phyloP scores from a whole-genome alignment of 2,329 filamentous ascomycete species.

The Phialocephala sp. region DNA sequence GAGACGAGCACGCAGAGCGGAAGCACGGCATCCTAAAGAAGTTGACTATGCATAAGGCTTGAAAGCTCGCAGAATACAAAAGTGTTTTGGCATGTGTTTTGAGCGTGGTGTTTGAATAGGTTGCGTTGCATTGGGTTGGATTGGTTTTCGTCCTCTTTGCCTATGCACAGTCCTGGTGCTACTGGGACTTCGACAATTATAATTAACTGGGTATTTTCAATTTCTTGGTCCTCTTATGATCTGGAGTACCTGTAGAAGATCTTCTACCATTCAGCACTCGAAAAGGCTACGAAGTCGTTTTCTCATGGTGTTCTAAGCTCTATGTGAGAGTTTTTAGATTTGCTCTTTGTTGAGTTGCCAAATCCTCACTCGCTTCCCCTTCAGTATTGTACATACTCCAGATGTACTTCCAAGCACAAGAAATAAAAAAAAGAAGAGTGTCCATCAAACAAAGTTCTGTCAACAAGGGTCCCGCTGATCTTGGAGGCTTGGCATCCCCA shows the following conservation, averaged over 20 bases:
- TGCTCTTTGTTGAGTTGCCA: no score
- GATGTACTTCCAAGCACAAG: neutral
- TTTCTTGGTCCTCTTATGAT: no score
- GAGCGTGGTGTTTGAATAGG: neutral
- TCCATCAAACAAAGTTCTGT: constrained; percentile 4
- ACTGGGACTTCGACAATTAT: neutral
- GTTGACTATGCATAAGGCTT: constrained; percentile 10
- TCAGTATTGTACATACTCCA: neutral
- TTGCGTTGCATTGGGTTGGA: constrained; percentile 1
- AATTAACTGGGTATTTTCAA: neutral
- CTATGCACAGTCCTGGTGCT: neutral
- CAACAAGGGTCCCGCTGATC: neutral
- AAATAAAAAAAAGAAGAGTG: neutral
- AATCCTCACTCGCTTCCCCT: no score
- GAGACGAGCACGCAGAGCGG: constrained; percentile 26
- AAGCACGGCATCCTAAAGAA: constrained; percentile 33
- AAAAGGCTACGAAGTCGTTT: no score
- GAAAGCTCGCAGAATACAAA: neutral
- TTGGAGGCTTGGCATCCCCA: constrained; percentile 1
- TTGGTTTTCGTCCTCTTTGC: neutral
- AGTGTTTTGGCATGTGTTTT: neutral
- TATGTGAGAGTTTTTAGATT: no score
- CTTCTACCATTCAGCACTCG: no score
- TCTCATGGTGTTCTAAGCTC: no score
- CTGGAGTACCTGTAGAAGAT: no score